These are phyloP conservation scores for Neurospora sp. DNA, from an alignment of 2,329 filamentous ascomycete species.

Conservation along the genomic window DNA sequence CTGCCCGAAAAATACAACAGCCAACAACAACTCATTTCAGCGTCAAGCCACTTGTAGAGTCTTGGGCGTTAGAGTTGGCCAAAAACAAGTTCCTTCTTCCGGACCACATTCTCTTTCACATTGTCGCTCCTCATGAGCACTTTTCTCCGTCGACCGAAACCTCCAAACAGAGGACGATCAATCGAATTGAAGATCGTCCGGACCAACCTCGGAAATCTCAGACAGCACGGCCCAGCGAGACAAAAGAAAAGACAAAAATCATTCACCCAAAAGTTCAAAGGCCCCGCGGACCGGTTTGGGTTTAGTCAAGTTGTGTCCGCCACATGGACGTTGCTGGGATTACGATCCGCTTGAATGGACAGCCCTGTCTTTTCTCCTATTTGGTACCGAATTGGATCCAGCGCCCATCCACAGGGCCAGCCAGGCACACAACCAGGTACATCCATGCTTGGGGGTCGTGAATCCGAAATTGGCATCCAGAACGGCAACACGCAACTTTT, in stretches of 20 bases:
- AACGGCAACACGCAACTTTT: not conserved
- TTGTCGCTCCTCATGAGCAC: not conserved
- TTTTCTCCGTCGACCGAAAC: not conserved
- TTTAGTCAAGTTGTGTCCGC: not conserved
- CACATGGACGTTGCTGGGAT: conserved; percentile 14
- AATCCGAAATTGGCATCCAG: not conserved
- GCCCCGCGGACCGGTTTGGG: not conserved
- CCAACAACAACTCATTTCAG: not conserved
- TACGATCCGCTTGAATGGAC: conserved; percentile 9
- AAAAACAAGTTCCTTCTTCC: not conserved
- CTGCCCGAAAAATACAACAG: not conserved
- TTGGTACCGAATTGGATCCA: conserved; percentile 2
- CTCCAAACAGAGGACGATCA: not conserved
- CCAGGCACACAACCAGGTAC: not conserved
- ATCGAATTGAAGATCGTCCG: not conserved
- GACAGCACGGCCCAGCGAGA: not conserved
- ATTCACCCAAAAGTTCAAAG: not conserved
- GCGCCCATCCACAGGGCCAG: not conserved
- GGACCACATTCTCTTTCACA: not conserved
- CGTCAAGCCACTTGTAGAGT: not conserved
- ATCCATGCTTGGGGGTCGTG: not conserved
- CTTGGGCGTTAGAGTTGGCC: not conserved
- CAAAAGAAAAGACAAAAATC: not conserved
- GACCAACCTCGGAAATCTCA: not conserved
- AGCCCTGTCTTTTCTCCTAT: not conserved